Conservation (phyloP, 2,329 filamentous ascomycete species). For the Talaromyces atroroseus region DNA sequence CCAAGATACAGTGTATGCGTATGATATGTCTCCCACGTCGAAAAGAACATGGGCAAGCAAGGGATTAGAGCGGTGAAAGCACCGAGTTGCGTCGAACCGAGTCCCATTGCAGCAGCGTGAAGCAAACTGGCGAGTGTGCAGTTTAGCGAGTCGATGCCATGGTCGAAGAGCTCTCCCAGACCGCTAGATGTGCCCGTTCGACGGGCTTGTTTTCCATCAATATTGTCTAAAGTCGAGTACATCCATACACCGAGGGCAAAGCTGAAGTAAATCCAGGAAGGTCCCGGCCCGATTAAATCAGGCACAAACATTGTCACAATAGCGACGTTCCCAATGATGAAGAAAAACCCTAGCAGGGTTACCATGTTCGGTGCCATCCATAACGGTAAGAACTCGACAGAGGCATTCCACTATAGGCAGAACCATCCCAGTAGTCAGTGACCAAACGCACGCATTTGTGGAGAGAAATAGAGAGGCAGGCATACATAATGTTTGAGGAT, state of each 20-base stretch:
- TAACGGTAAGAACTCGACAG: conserved; percentile 84
- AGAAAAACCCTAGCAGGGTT: conserved; percentile 88
- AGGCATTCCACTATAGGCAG: conserved; percentile 78
- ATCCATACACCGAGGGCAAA: conserved; percentile 96
- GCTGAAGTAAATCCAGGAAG: conserved; percentile 90
- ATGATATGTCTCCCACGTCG: conserved; percentile 99
- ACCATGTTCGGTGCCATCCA: conserved; percentile 99
- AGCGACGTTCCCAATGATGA: conserved; percentile 79
- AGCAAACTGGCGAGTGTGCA: conserved; percentile 89
- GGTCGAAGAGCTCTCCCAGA: conserved; percentile 93
- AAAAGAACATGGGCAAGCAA: conserved; percentile 97
- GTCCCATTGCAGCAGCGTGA: conserved; percentile 87
- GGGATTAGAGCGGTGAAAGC: conserved; percentile 89
- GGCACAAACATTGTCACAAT: conserved; percentile 75
- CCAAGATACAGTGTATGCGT: conserved; percentile 95
- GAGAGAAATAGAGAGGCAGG: conserved; percentile 26
- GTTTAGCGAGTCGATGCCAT: conserved; percentile 96
- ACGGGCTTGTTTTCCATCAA: conserved; percentile 95
- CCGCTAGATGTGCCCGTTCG: conserved; percentile 92
- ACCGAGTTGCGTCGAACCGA: conserved; percentile 76
- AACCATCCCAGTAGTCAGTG: background rate
- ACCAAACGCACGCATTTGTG: background rate
- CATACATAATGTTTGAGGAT: conserved; percentile 89
- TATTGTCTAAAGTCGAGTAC: conserved; percentile 99
- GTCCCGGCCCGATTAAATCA: conserved; percentile 81